A percentile compares a stretch with the other conserved stretches of the same genome.
Conservation (phyloP, 176 grass and related monocot species). For the sorghum (Sorghum bicolor) region Sorghum_bicolor_NCBIv3 NC_012870.2:71600501-71601000, state of each 20-base stretch:
- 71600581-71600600: not conserved
- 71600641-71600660: not conserved
- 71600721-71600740: not conserved
- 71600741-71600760: not conserved
- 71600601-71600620: not conserved
- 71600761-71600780: not conserved
- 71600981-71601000: not conserved
- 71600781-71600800: not conserved
- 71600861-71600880: not conserved
- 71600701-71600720: not conserved
- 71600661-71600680: not conserved
- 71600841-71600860: not conserved
- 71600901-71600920: not conserved
- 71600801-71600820: conserved; percentile 8
- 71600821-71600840: not conserved
- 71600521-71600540: not conserved
- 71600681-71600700: not conserved
- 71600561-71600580: not conserved
- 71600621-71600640: not conserved
- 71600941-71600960: not conserved
- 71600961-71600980: not conserved
- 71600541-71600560: not conserved
- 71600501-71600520: not conserved
- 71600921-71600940: not conserved
- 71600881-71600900: conserved; percentile 10